Evolutionary conservation across 140 eudicot species (phyloP), one percentile per base, ranked within the genome.

Genomic region (Cichorium intybus): DNA sequence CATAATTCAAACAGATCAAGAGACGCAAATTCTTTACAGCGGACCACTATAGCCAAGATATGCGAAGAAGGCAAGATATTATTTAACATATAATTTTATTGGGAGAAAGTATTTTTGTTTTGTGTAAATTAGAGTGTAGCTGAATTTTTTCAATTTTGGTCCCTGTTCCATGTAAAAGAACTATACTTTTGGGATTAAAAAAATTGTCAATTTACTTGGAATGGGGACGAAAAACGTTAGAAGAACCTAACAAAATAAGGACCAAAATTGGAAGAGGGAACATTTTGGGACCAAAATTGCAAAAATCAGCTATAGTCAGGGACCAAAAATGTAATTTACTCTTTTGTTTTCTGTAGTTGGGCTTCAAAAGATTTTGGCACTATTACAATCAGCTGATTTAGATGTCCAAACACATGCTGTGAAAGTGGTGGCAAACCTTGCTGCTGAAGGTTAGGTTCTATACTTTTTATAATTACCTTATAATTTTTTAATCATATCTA

Each of bases 51-150:
- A 63, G 86, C 96, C 18, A 87, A 85, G 76, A 83, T 92, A 74
- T 85, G 95, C 58, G 97, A 92, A 81, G 96, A 92, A 92, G 98
- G 98, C 78, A 83, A 88, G 87, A 68, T 52, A n/a, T n/a, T n/a
- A n/a, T 35, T 35, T 35, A 8, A 14, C 6, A 10, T 35, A 15
- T 43, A 43, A 15, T 14, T 43, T 43, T 43, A 4, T 15, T n/a
- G n/a, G n/a, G n/a, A n/a, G n/a, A n/a, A n/a, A n/a, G n/a, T n/a
- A n/a, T n/a, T n/a, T n/a, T n/a, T n/a, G n/a, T n/a, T n/a, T n/a
- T n/a, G n/a, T n/a, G n/a, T n/a, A n/a, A n/a, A n/a, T n/a, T n/a
- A n/a, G n/a, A n/a, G n/a, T n/a, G n/a, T n/a, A n/a, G n/a, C n/a
- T n/a, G n/a, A n/a, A n/a, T n/a, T n/a, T n/a, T n/a, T n/a, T n/a